Evolutionary conservation across 495 filamentous ascomycete species (phyloP).

Genomic region (Recurvomyces mirabilis): DNA sequence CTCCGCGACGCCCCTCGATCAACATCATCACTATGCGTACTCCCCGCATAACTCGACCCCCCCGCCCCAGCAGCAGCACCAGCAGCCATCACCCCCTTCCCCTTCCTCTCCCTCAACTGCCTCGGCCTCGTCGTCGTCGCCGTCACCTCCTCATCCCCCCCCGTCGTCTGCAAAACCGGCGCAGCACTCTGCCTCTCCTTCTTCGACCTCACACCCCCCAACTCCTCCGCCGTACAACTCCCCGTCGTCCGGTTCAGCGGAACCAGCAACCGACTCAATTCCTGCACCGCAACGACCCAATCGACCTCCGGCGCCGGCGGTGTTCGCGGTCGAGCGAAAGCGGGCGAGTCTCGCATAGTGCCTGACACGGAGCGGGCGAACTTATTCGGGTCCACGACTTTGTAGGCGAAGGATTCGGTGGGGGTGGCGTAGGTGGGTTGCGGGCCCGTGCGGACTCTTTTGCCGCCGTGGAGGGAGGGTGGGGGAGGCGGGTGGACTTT

Average conservation of each 20-base stretch:
- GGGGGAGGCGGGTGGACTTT: constrained; percentile 39
- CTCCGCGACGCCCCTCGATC: constrained; percentile 8
- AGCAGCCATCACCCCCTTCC: constrained; percentile 28
- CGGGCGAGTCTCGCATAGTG: constrained; percentile 23
- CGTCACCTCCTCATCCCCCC: constrained; percentile 29
- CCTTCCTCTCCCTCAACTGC: constrained; percentile 63
- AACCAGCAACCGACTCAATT: constrained; percentile 72
- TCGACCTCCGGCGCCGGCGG: constrained; percentile 64
- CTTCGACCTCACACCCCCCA: constrained; percentile 44
- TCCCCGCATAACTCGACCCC: constrained; percentile 3
- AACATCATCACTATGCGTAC: constrained; percentile 8
- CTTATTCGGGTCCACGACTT: constrained; percentile 48
- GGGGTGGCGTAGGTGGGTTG: constrained; percentile 59
- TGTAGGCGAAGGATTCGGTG: constrained; percentile 70
- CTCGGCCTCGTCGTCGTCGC: too few relatives aligned
- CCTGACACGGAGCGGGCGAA: constrained; percentile 41
- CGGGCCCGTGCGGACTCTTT: constrained; percentile 41
- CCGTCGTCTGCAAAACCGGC: constrained; percentile 19
- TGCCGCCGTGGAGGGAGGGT: constrained; percentile 30
- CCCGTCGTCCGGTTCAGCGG: constrained; percentile 57
- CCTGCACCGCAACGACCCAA: constrained; percentile 72
- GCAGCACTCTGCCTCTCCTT: constrained; percentile 46
- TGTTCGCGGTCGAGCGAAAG: constrained; percentile 34
- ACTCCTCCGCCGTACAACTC: constrained; percentile 65
- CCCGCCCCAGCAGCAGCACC: not conserved